Evolutionary conservation across 805 yeast species (phyloP).

Genomic region (Kuraishia borneana): DNA sequence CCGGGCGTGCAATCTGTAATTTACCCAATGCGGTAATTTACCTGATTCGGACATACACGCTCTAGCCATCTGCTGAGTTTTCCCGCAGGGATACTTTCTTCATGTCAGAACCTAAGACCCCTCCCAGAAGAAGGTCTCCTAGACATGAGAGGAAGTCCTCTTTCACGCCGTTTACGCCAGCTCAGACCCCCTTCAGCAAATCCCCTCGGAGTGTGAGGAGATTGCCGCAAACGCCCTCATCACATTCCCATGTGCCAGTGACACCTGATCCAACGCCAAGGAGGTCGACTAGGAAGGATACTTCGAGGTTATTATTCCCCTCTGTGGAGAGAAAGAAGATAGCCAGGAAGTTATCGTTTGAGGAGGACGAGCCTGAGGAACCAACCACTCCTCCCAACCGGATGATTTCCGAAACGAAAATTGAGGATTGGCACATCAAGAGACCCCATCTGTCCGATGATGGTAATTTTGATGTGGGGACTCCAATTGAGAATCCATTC

Average conservation of each 20-base stretch:
- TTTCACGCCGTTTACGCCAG: background rate
- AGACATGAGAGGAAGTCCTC: background rate
- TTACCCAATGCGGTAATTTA: too few relatives aligned
- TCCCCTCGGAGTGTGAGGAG: background rate
- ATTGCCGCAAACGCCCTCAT: background rate
- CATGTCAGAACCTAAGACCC: background rate
- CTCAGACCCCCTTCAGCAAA: background rate
- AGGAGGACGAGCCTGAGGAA: conserved; percentile 4
- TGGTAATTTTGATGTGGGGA: conserved; percentile 8
- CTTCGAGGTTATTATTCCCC: conserved; percentile 11
- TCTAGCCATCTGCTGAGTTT: too few relatives aligned
- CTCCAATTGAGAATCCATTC: conserved; percentile 18
- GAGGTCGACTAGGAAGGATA: background rate
- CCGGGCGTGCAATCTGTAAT: too few relatives aligned
- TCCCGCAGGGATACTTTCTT: too few relatives aligned
- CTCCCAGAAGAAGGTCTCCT: background rate
- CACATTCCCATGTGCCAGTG: background rate
- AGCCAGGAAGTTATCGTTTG: conserved; percentile 3
- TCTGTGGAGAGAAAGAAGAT: conserved; percentile 15
- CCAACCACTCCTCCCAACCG: conserved; percentile 20
- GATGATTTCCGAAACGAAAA: conserved; percentile 20
- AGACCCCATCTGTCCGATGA: conserved; percentile 2
- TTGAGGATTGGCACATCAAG: conserved; percentile 12
- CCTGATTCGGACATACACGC: too few relatives aligned
- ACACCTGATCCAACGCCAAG: conserved; percentile 3